Base-by-base conservation (phyloP, 192 early-diverging fungal species). In the Podila clonocystis region DNA sequence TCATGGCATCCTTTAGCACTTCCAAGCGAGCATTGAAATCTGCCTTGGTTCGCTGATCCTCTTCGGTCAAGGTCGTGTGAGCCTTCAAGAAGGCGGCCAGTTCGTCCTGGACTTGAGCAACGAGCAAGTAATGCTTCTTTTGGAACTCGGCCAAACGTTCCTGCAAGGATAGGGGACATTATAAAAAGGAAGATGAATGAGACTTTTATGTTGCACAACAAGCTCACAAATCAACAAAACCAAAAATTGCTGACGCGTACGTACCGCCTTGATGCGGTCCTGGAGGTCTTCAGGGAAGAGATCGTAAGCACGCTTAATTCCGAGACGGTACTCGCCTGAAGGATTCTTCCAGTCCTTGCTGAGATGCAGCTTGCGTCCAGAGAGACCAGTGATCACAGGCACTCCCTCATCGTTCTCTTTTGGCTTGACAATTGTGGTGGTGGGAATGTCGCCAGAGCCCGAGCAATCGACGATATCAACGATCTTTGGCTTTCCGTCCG, bases 381-480 rank as follows among this genome's bases (percentile, higher is more conserved):
- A 92, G 30, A 90, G 79, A 13, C 93, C 95, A 19, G 77, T 72
- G 50, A 97, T 82, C 15, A 84, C 82, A 57, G 82, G 80, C 31
- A 83, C 74, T 1, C 85, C 85, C 60, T 83, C 76, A 58, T 85
- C 85, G 29, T 84, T 57, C 29, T 80, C 82, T 22, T 74, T 79
- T 26, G 91, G 65, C 73, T 92, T 89, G 55, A 90, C 86, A 50
- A 88, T 73, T 30, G 82, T 89, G 4, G 87, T 85, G 63, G 95
- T 88, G 63, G 74, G 69, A 4, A 95, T 91, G 61, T 94, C 93
- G 63, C 92, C 93, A 79, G 89, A 89, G 36, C 97, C 96, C 3
- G 96, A 95, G 88, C 98, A 99, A 87, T 99, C 98, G 50, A 99
- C 89, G 65, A 94, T 90, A 78, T 97, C 95, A 30, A 97, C 85